Evolutionary conservation across 2,329 filamentous ascomycete species (phyloP), one percentile per base, ranked within the genome.

Genomic region (Pseudogymnoascus verrucosus): DNA sequence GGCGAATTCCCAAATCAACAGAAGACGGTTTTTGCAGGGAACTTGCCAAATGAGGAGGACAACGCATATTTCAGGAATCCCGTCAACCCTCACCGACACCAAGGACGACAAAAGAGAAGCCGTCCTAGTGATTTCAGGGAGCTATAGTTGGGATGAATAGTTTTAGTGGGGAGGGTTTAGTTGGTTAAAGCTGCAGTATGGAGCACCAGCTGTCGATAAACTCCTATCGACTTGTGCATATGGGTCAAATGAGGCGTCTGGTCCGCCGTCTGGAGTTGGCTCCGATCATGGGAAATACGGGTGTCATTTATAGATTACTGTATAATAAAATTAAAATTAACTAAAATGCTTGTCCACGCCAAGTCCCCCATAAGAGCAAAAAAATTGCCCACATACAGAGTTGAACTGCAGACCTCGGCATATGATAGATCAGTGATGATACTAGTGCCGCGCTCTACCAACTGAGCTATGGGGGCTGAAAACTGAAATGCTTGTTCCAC

Each of bases 1-100:
- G 65, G 67, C 54, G 68, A 70, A 28, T 86, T 85, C 66, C 78
- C 81, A 11, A 86, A 86, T 68, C 84, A 87, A 70, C 83, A 86
- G 70, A 74, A 74, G 67, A 73, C 71, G 0, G 61, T 73, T 31
- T 74, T 84, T 69, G 78, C 78, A 36, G 79, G 80, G 16, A 79
- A 81, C 11, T 77, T 80, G 65, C 82, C 82, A 1, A 87, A 83
- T 64, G 85, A 86, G 67, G 91, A 96, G 63, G 92, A 96, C 64
- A 91, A 92, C 65, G 90, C 95, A 5, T 99, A 99, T 77, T 96
- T 98, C 75, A 85, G 95, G 64, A 93, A 96, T 75, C 95, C 95
- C 0, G 90, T 98, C 66, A 99, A 99, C 73, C 93, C 93, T 2
- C 90, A 96, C 73, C 86, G 95, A 61, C 90, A 95, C 73, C 89